Evolutionary conservation across 352 stramenopile species (phyloP).

Genomic region (Elongisporangium senticosum): DNA sequence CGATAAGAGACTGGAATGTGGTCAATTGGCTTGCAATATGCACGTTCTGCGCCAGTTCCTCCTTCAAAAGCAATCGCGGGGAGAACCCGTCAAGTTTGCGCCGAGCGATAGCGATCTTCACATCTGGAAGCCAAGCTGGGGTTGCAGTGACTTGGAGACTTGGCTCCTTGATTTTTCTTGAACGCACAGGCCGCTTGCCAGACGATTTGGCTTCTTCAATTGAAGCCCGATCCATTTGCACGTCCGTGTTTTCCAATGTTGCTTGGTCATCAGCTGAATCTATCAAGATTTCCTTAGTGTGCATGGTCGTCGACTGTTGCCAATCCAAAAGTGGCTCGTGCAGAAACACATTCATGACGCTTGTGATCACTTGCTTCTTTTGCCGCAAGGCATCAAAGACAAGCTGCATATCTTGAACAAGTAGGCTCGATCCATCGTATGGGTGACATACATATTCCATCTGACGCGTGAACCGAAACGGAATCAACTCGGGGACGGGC

Average conservation of each 20-base stretch:
- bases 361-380: conserved; percentile 79
- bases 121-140: conserved; percentile 54
- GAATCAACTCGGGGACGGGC: conserved; percentile 86
- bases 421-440: conserved; percentile 56
- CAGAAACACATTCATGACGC: conserved; percentile 90
- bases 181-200: background rate
- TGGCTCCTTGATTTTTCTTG: background rate
- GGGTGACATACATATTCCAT: conserved; percentile 67
- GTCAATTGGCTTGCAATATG: conserved; percentile 50
- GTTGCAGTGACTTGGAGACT: conserved; percentile 2
- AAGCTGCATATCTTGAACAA: conserved; percentile 79
- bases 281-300: conserved; percentile 56
- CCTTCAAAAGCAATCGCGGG: conserved; percentile 59
- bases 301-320: conserved; percentile 63
- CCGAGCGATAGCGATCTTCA: conserved; percentile 72
- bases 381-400: conserved; percentile 80
- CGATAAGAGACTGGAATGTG: conserved; percentile 54
- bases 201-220: conserved; percentile 9
- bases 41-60: conserved; percentile 66
- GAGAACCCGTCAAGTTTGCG: conserved; percentile 74
- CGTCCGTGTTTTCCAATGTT: conserved; percentile 26
- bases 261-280: conserved; percentile 8
- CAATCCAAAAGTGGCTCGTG: conserved; percentile 90
- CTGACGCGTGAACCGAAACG: conserved; percentile 85
- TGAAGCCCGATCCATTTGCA: conserved; percentile 20